Percentiles rank a stretch among this genome's conserved stretches.
Evolutionary conservation across 2,329 filamentous ascomycete genomes (phyloP).

Genomic region (Pseudocercospora eumusae): DNA sequence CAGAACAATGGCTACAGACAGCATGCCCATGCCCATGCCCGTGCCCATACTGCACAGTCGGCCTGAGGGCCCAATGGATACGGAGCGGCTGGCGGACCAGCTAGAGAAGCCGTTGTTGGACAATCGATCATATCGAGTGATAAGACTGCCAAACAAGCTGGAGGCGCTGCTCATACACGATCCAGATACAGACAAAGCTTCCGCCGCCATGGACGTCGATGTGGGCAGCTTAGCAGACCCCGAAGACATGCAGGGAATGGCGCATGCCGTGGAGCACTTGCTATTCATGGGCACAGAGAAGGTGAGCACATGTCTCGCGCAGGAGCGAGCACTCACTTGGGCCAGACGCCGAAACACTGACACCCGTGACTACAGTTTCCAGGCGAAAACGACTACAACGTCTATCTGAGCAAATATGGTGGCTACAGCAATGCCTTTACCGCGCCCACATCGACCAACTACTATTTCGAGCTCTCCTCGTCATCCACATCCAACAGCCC

Average conservation of each 20-base stretch:
- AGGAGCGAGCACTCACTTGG: background rate
- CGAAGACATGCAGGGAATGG: conserved; percentile 88
- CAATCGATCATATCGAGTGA: conserved; percentile 82
- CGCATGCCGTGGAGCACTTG: conserved; percentile 92
- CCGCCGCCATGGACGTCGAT: conserved; percentile 90
- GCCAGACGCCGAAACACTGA: conserved; percentile 20
- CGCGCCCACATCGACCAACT: conserved; percentile 90
- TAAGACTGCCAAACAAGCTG: conserved; percentile 80
- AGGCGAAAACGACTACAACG: conserved; percentile 90
- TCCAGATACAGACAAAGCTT: conserved; percentile 92
- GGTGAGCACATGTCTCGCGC: conserved; percentile 46
- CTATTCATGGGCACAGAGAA: conserved; percentile 99
- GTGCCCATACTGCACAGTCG: conserved; percentile 22
- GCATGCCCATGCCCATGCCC: background rate
- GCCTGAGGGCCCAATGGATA: conserved; percentile 26
- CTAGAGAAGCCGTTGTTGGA: conserved; percentile 84
- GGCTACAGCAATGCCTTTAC: conserved; percentile 96
- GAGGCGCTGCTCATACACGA: conserved; percentile 93
- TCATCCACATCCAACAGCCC: conserved; percentile 63
- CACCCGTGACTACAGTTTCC: conserved; percentile 63
- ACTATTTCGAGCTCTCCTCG: conserved; percentile 92
- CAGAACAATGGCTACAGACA: conserved; percentile 19
- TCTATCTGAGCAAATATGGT: conserved; percentile 86
- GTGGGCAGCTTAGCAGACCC: conserved; percentile 94
- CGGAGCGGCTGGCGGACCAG: conserved; percentile 58